Conservation (phyloP, 1,284 basidiomycete genomes). For the Ceratobasidium sp. region DNA sequence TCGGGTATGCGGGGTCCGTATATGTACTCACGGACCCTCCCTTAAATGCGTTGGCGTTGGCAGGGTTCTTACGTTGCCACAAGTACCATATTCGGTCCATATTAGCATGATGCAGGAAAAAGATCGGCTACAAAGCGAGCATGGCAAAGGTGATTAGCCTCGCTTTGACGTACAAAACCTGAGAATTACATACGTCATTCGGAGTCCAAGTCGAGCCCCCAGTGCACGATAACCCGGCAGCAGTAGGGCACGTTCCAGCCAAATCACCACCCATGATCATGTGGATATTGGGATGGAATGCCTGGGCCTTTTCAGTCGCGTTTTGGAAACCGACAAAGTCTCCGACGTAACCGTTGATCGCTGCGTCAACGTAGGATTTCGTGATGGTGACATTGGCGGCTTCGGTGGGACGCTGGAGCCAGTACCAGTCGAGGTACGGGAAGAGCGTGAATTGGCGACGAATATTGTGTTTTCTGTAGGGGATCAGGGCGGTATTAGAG, state of each 20-base stretch:
- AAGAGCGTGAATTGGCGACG: slow-evolving; percentile 22
- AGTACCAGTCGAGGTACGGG: slow-evolving; percentile 38
- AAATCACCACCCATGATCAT: slow-evolving; percentile 38
- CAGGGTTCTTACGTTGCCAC: slow-evolving; percentile 30
- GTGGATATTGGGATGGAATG: slow-evolving; percentile 38
- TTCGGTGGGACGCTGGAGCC: slow-evolving; percentile 31
- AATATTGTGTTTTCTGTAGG: slow-evolving; percentile 20
- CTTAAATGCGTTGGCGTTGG: slow-evolving; percentile 27
- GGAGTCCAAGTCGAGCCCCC: slow-evolving; percentile 35
- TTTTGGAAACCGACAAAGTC: slow-evolving; percentile 39
- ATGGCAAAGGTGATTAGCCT: slow-evolving; percentile 6
- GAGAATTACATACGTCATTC: slow-evolving; percentile 35
- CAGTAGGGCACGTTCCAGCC: slow-evolving; percentile 34
- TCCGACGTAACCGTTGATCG: slow-evolving; percentile 35
- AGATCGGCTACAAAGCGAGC: slow-evolving; percentile 18
- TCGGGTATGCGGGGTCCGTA: slow-evolving; percentile 29
- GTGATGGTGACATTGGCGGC: slow-evolving; percentile 38
- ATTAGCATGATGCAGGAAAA: slow-evolving; percentile 35
- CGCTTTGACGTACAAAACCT: slow-evolving; percentile 17
- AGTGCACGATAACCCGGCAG: slow-evolving; percentile 30
- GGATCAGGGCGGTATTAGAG: neutral
- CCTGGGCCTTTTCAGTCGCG: slow-evolving; percentile 37
- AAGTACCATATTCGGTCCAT: slow-evolving; percentile 38
- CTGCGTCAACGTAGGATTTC: slow-evolving; percentile 26
- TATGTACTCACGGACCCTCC: slow-evolving; percentile 35